These are phyloP conservation scores for Stemphylium lycopersici DNA, from an alignment of 2,329 filamentous ascomycete species.

Conservation along the genomic window DNA sequence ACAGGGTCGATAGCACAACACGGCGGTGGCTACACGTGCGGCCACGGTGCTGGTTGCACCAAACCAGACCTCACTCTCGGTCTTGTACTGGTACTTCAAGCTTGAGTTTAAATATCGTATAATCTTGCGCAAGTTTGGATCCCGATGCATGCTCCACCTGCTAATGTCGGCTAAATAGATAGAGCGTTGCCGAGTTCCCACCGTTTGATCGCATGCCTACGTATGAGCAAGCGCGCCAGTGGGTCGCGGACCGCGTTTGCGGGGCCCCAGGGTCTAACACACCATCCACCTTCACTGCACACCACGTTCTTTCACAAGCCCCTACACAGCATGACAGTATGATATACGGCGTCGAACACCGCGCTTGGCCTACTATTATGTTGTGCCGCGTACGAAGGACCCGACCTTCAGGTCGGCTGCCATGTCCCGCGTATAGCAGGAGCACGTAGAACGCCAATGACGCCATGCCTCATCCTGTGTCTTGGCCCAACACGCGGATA, in stretches of 20 bases:
- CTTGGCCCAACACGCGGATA: slow-evolving; percentile 19
- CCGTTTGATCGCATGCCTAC: background rate
- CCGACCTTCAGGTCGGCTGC: background rate
- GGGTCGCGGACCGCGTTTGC: background rate
- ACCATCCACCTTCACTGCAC: background rate
- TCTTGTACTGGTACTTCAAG: background rate
- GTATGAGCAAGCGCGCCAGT: background rate
- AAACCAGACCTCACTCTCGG: background rate
- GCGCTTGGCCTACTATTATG: background rate
- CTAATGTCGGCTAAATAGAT: too few species aligned
- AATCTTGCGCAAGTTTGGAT: background rate
- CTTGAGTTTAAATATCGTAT: background rate
- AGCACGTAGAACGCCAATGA: slow-evolving; percentile 21
- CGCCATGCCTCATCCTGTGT: slow-evolving; percentile 25
- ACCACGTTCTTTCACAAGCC: background rate
- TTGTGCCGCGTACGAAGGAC: background rate
- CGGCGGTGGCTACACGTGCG: background rate
- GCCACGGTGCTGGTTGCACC: background rate
- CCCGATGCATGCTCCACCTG: background rate
- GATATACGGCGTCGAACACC: background rate
- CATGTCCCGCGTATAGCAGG: background rate
- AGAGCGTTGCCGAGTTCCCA: background rate
- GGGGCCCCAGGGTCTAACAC: background rate
- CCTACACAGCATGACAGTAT: background rate
- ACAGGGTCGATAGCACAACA: slow-evolving; percentile 6